Percentiles rank a stretch among this genome's conserved stretches.
Conservation (phyloP, 192 early-diverging fungal genomes). For the Gigaspora rosea region DNA sequence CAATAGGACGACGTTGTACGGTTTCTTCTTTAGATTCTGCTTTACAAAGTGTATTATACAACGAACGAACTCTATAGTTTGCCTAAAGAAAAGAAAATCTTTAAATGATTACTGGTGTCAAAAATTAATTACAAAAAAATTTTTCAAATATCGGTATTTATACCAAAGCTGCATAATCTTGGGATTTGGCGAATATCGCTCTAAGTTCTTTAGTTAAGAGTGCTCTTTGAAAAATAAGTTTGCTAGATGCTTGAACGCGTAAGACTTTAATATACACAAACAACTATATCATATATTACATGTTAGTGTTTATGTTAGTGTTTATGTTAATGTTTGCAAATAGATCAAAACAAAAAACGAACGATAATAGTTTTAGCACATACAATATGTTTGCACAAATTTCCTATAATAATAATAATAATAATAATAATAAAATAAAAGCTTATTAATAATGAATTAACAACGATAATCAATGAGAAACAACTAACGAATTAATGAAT, state of each 20-base stretch:
- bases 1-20: neutral
- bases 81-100: neutral
- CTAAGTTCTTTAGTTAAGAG: neutral
- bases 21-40: neutral
- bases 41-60: neutral
- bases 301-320: too few relatives aligned
- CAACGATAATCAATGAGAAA: too few relatives aligned
- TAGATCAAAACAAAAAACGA: neutral
- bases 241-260: neutral
- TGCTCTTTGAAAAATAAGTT: constrained; percentile 1
- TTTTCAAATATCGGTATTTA: neutral
- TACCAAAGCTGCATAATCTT: neutral
- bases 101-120: neutral
- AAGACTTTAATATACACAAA: constrained; percentile 7
- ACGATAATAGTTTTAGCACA: too few relatives aligned
- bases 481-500: too few relatives aligned
- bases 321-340: neutral
- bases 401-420: too few relatives aligned
- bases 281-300: neutral
- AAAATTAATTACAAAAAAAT: neutral
- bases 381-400: constrained; percentile 16
- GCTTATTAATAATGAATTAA: too few relatives aligned
- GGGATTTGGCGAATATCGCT: neutral
- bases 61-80: neutral
- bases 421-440: too few relatives aligned